phyloP scores from a whole-genome alignment of 257 asterid species.

The Marsdenia floribunda region DNA sequence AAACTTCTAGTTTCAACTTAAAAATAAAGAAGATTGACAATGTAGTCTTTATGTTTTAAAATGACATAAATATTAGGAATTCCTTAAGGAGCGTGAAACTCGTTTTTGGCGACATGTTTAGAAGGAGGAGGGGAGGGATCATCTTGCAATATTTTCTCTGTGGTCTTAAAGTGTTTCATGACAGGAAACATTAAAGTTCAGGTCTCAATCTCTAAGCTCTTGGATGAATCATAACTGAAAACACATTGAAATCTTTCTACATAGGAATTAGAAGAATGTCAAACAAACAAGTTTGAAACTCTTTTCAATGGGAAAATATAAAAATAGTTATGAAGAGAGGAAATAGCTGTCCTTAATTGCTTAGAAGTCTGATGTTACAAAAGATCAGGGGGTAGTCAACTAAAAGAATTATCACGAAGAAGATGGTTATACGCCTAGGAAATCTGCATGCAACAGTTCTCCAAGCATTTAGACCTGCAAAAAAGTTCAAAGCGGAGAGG shows the following conservation, averaged over 20 bases:
- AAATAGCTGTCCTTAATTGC: background rate
- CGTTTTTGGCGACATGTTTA: too few species aligned
- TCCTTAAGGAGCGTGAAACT: too few species aligned
- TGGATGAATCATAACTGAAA: background rate
- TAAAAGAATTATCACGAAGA: too few species aligned
- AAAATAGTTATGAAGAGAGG: background rate
- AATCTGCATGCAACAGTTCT: too few species aligned
- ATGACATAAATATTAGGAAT: background rate
- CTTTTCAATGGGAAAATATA: background rate
- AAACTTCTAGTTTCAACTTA: background rate
- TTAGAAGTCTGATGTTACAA: background rate
- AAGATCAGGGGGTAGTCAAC: too few species aligned
- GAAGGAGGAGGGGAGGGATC: too few species aligned
- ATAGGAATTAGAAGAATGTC: background rate
- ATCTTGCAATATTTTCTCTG: background rate
- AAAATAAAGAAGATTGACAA: too few species aligned
- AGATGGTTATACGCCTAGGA: too few species aligned
- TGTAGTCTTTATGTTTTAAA: too few species aligned
- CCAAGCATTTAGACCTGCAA: too few species aligned
- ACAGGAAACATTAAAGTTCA: background rate
- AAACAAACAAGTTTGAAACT: background rate
- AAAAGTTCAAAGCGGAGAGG: too few species aligned
- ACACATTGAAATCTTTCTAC: background rate
- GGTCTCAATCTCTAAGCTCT: background rate
- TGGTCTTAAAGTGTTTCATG: constrained; percentile 5